phyloP scores from a whole-genome alignment of 352 stramenopile species.

The Globisporangium perplexum region DNA sequence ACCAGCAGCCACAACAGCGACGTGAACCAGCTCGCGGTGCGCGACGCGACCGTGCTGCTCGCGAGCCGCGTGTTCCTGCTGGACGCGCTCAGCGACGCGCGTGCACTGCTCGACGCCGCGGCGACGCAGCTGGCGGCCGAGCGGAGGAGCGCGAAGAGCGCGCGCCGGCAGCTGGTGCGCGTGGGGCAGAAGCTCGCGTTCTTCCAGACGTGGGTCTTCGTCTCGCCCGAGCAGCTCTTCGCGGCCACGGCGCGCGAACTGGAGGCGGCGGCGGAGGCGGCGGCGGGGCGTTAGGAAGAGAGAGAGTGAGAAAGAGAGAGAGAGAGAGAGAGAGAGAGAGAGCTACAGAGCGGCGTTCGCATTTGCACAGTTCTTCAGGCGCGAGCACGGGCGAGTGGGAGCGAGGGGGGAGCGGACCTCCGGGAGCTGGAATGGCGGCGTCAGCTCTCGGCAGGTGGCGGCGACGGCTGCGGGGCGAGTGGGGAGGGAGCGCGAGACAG shows the following conservation, averaged over 20 bases:
- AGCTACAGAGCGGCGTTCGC: neutral
- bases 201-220: slow-evolving; percentile 44
- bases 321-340: too few species aligned
- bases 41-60: slow-evolving; percentile 39
- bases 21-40: slow-evolving; percentile 28
- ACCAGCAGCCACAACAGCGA: neutral
- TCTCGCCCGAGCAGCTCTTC: slow-evolving; percentile 10
- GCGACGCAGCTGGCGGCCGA: slow-evolving; percentile 15
- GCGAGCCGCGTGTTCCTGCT: slow-evolving; percentile 42
- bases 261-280: neutral
- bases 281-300: neutral
- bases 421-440: too few species aligned
- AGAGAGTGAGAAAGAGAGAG: too few species aligned
- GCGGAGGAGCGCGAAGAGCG: slow-evolving; percentile 15
- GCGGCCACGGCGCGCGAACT: slow-evolving; percentile 6
- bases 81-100: slow-evolving; percentile 55
- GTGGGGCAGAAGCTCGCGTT: slow-evolving; percentile 58
- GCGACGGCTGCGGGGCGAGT: too few species aligned
- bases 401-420: too few species aligned
- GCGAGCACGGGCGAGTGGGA: neutral
- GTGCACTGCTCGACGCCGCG: slow-evolving; percentile 31
- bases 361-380: neutral
- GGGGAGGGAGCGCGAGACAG: neutral
- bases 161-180: slow-evolving; percentile 19
- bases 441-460: too few species aligned